These are phyloP conservation scores for Arabidopsis lyrata DNA, from an alignment of 441 rosid species.

Conservation along the genomic window DNA sequence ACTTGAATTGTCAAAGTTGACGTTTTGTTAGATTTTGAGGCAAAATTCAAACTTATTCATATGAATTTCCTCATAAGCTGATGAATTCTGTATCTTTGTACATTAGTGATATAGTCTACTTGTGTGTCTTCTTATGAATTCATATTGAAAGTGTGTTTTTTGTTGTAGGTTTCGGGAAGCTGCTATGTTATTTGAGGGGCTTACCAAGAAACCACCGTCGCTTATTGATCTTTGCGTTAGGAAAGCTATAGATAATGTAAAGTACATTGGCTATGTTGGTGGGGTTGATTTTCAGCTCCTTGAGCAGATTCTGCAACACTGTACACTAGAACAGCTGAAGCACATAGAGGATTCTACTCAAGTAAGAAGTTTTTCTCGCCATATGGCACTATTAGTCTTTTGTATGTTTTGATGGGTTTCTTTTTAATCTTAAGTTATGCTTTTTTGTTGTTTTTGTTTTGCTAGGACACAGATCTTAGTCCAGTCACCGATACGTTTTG, in stretches of 20 bases:
- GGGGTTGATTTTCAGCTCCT: constrained; percentile 84
- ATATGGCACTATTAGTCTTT: not conserved
- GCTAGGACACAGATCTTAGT: constrained; percentile 82
- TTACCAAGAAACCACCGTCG: constrained; percentile 56
- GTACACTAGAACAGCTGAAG: constrained; percentile 74
- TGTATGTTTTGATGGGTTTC: constrained; percentile 2
- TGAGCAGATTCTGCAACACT: constrained; percentile 71
- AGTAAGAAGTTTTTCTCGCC: constrained; percentile 48
- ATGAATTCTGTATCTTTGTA: not conserved
- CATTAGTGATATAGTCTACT: not conserved
- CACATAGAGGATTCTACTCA: constrained; percentile 70
- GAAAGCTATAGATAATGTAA: constrained; percentile 60
- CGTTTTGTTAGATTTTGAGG: not conserved
- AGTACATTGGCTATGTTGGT: constrained; percentile 88
- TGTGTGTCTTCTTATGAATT: constrained; percentile 14
- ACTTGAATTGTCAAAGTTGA: not conserved
- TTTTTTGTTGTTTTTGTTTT: constrained; percentile 19
- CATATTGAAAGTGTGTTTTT: not conserved
- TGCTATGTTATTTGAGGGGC: constrained; percentile 38
- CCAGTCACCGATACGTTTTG: constrained; percentile 81
- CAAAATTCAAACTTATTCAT: not conserved
- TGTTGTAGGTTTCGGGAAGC: constrained; percentile 7
- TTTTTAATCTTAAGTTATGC: not conserved
- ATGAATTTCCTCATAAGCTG: not conserved
- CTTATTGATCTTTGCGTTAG: constrained; percentile 81